Percentiles rank a stretch among this genome's conserved stretches.
These are phyloP conservation scores for Petunia secreta DNA, from an alignment of 257 asterid genomes.

Conservation along the genomic window DNA sequence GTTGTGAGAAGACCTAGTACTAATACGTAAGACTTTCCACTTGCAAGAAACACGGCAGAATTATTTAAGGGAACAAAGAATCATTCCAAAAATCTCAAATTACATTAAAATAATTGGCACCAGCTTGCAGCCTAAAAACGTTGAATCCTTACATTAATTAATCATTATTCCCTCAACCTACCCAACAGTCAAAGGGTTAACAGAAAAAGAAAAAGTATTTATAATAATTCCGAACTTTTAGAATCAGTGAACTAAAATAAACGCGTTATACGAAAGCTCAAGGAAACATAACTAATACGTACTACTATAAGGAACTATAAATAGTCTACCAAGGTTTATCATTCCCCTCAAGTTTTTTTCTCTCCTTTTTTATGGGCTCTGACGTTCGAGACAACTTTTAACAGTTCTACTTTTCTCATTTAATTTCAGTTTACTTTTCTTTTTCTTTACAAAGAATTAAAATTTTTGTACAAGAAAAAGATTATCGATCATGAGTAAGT, in stretches of 20 bases:
- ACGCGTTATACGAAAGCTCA: conserved; percentile 14
- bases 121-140: too few species aligned
- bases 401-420: background rate
- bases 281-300: background rate
- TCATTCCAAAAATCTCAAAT: too few species aligned
- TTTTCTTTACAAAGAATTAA: background rate
- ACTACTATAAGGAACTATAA: background rate
- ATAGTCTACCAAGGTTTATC: background rate
- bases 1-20: too few species aligned
- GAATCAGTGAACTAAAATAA: background rate
- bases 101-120: too few species aligned
- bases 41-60: too few species aligned
- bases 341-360: background rate
- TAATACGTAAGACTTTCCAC: too few species aligned
- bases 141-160: too few species aligned
- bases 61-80: too few species aligned
- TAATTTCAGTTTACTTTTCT: background rate
- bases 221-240: background rate
- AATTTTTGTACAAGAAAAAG: background rate
- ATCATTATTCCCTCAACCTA: background rate
- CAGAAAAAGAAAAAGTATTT: too few species aligned
- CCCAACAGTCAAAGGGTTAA: background rate
- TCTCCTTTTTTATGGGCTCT: conserved; percentile 34
- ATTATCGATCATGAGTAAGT: conserved; percentile 35
- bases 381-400: conserved; percentile 40